Percentiles rank a stretch among this genome's conserved stretches.
phyloP scores from a whole-genome alignment of 495 filamentous ascomycete species.

The Xylaria curta region DNA sequence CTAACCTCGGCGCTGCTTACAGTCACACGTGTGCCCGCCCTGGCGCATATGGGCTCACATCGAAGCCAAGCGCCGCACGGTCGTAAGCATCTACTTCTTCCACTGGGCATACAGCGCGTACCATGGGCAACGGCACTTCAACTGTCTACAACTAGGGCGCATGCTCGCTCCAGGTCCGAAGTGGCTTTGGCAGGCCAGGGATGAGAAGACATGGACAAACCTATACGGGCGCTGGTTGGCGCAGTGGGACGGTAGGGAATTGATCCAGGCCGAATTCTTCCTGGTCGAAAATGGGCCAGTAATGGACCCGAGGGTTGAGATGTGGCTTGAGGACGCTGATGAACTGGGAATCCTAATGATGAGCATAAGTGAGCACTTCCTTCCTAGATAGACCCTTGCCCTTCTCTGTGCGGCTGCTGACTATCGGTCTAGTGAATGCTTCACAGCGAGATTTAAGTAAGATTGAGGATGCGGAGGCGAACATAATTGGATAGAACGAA shows the following conservation, averaged over 20 bases:
- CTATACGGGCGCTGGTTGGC: slow-evolving; percentile 46
- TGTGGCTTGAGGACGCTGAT: slow-evolving; percentile 50
- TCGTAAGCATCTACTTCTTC: slow-evolving; percentile 42
- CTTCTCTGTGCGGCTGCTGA: not conserved
- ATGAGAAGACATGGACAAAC: slow-evolving; percentile 44
- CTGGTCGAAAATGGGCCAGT: slow-evolving; percentile 33
- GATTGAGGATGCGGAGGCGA: slow-evolving; percentile 2
- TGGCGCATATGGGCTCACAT: slow-evolving; percentile 50
- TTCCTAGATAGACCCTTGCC: not conserved
- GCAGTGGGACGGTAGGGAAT: slow-evolving; percentile 44
- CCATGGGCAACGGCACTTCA: slow-evolving; percentile 41
- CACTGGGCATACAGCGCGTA: slow-evolving; percentile 51
- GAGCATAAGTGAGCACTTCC: slow-evolving; percentile 39
- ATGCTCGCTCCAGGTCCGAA: slow-evolving; percentile 48
- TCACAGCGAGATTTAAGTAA: slow-evolving; percentile 10
- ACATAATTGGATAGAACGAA: not conserved
- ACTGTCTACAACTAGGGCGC: slow-evolving; percentile 47
- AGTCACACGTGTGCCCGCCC: slow-evolving; percentile 35
- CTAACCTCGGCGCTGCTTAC: not conserved
- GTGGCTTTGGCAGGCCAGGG: slow-evolving; percentile 48
- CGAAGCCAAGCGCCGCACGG: slow-evolving; percentile 47
- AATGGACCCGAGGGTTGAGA: slow-evolving; percentile 40
- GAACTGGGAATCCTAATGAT: slow-evolving; percentile 48
- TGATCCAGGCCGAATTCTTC: slow-evolving; percentile 48
- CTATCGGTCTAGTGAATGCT: slow-evolving; percentile 22